Base-by-base conservation (phyloP, 139 green algal species). In the Tetraselmis striata region DNA sequence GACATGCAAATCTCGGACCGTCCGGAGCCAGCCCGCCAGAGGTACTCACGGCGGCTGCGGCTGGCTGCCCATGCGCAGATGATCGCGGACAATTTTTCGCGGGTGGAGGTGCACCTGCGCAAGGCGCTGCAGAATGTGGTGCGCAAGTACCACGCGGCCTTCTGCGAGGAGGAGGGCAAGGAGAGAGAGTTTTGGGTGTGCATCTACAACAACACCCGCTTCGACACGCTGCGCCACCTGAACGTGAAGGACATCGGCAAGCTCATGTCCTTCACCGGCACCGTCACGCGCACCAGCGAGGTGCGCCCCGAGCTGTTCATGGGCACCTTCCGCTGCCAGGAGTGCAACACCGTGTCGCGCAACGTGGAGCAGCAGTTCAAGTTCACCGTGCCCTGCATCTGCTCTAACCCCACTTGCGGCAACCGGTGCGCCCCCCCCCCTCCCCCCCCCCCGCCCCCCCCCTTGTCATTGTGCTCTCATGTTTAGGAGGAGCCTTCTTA, bases 311-410 rank as follows among this genome's bases (percentile, higher is more conserved):
- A 99, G 91, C 92, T 99, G 59, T 95, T 94, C 83, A 88, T 92
- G 32, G 97, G 90, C 29, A 90, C 93, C 25, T 99, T 99, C 92
- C 91, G 86, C 32, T 99, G 97, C 90, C 79, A 91, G 75, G 86
- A 94, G 30, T 99, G 97, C 87, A 85, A 85, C 76, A 88, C 84
- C 1, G 31, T 92, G 30, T 83, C 94, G 23, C 78, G 31, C 5
- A 88, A 94, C 75, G 92, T 99, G 29, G 91, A 98, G 87, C 97
- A 99, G 90, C 95, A 99, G 84, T 99, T 98, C 90, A 97, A 96
- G 83, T 98, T 94, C 90, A 99, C 97, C 1, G 79, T 90, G 84
- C 97, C 97, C 1, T 80, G 93, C 29, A 92, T 98, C 76, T 99
- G 97, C 90, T 86, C 87, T 27, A 93, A 95, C 77, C n/a, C 87